Percentiles rank a stretch among this genome's conserved stretches.
These are phyloP conservation scores for Globisporangium orthogonon DNA, from an alignment of 352 stramenopile genomes.

Conservation along the genomic window DNA sequence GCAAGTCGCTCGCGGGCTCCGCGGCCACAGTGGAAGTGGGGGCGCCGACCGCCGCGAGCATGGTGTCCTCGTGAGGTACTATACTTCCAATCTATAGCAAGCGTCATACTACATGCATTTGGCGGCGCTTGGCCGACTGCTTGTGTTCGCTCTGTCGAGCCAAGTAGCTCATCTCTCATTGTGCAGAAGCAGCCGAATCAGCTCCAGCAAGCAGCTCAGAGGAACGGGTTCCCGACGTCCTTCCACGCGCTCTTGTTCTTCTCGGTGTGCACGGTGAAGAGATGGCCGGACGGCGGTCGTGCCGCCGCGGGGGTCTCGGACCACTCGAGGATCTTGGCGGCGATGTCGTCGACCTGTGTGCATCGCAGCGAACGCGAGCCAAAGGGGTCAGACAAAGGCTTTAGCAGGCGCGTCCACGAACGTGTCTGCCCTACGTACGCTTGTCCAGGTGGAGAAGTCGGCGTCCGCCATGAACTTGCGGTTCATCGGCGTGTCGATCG, in stretches of 20 bases:
- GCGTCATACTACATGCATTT: neutral
- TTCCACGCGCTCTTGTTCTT: slow-evolving; percentile 57
- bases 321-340: slow-evolving; percentile 73
- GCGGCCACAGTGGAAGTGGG: neutral
- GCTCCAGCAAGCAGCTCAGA: slow-evolving; percentile 16
- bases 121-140: too few species aligned
- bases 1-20: slow-evolving; percentile 32
- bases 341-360: slow-evolving; percentile 57
- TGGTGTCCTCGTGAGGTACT: slow-evolving; percentile 13
- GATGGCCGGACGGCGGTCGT: slow-evolving; percentile 56
- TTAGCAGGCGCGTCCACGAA: too few species aligned
- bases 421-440: slow-evolving; percentile 19
- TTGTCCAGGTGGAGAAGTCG: slow-evolving; percentile 82
- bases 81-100: neutral
- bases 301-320: slow-evolving; percentile 23
- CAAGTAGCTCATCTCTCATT: slow-evolving; percentile 12
- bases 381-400: too few species aligned
- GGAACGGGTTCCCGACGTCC: slow-evolving; percentile 65
- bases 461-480: slow-evolving; percentile 82
- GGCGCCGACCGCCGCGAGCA: slow-evolving; percentile 1
- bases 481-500: slow-evolving; percentile 88
- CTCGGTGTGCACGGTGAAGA: slow-evolving; percentile 60
- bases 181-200: too few species aligned
- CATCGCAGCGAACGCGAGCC: too few species aligned
- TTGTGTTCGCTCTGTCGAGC: too few species aligned